Evolutionary conservation across 208 protist genomes (phyloP), one percentile per base, ranked within the genome.

Genomic region (Acanthamoeba triangularis): DNA sequence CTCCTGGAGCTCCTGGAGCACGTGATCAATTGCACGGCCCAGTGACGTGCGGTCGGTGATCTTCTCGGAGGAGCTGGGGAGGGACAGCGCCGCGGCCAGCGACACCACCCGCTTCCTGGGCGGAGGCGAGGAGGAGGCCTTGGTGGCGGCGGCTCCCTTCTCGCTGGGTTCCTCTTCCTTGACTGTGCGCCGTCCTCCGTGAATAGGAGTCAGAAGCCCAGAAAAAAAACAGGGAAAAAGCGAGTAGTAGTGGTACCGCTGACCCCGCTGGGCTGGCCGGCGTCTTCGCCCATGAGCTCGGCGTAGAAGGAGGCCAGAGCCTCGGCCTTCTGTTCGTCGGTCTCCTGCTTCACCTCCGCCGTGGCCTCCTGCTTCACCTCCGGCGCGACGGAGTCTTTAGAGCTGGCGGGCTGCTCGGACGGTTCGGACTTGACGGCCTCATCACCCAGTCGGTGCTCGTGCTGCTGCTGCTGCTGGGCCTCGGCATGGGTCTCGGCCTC

Each of bases 1-100:
- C n/a, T n/a, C n/a, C n/a, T n/a, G n/a, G n/a, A n/a, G 80, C 47
- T 80, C 74, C 16, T 94, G 72, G 3, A 94, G 91, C 5, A 94
- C 72, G 35, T 87, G 65, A 52, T 94, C 91, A 18, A 94, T 85
- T 13, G 91, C 91, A 20, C 91, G 63, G 18, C 91, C 91, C 23
- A 94, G 49, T 0, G 91, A 94, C 0, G 52, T 63, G n/a, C 72
- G 91, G 35, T 94, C 91, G 54, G 28, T 52, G 59, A 76, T 56
- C 49, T 88, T 88, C 47, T 88, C 80, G 23, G 80, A 65, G 80
- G 41, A 65, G 23, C 80, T 35, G 10, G 80, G 44, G 49, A 88
- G 80, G 49, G 78, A 85, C 18, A 85, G 44, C 37, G 44, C 78
- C 20, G 78, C 78, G 23, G 80, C 18, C 3, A 88, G 80, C 28